phyloP scores from a whole-genome alignment of 345 rosid species.

The Alliaria petiolata region DNA sequence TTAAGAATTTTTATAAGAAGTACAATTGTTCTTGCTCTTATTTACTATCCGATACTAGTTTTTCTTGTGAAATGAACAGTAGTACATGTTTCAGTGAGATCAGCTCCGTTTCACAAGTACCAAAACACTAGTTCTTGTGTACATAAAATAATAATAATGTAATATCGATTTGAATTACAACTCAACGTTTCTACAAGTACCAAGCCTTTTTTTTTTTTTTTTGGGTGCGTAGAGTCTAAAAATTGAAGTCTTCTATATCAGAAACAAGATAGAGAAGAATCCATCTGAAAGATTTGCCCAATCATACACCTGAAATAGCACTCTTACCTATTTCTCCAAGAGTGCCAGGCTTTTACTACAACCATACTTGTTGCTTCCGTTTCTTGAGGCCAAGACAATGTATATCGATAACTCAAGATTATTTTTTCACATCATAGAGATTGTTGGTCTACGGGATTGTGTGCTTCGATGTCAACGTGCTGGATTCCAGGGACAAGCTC shows the following conservation, averaged over 20 bases:
- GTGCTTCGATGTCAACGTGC: slow-evolving; percentile 97
- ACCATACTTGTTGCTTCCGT: neutral
- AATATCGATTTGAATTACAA: neutral
- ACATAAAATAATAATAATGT: neutral
- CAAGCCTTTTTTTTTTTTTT: neutral
- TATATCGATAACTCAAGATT: neutral
- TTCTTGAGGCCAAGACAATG: slow-evolving; percentile 3
- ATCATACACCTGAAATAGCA: neutral
- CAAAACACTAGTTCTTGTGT: neutral
- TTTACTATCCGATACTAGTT: no score
- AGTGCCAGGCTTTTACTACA: neutral
- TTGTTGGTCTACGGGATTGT: slow-evolving; percentile 66
- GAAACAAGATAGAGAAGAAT: neutral
- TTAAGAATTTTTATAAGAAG: no score
- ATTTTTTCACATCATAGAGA: slow-evolving; percentile 30
- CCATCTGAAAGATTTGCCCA: neutral
- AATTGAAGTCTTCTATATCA: neutral
- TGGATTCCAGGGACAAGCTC: slow-evolving; percentile 95
- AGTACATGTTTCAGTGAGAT: no score
- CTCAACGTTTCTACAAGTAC: slow-evolving; percentile 11
- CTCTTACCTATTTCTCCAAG: no score
- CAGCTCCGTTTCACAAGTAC: no score
- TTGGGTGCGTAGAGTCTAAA: neutral
- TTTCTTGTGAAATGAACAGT: no score
- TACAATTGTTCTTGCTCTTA: no score